Conservation (phyloP, 2,329 filamentous ascomycete species). For the Davidsoniella eucalypti region DNA sequence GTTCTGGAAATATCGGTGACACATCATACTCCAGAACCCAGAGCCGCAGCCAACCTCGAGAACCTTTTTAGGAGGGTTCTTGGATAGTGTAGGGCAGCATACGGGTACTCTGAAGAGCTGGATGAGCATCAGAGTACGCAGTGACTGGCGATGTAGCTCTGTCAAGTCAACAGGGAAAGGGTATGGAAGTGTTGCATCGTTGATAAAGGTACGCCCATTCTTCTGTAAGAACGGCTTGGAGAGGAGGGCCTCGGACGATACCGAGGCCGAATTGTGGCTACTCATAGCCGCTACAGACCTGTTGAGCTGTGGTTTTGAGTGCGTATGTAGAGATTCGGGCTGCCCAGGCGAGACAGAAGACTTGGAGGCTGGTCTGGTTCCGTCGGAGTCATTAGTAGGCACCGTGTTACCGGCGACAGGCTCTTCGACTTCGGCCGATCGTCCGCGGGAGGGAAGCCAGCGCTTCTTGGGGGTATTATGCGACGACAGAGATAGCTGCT, state of each 20-base stretch:
- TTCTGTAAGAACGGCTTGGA: constrained; percentile 47
- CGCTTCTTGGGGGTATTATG: constrained; percentile 8
- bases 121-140: constrained; percentile 67
- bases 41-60: constrained; percentile 79
- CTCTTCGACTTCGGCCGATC: neutral
- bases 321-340: too few species aligned
- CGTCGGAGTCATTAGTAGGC: too few species aligned
- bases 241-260: constrained; percentile 25
- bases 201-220: constrained; percentile 69
- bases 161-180: constrained; percentile 77
- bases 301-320: constrained; percentile 5
- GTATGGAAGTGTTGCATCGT: constrained; percentile 56
- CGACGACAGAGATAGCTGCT: neutral
- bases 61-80: constrained; percentile 56
- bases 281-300: constrained; percentile 20
- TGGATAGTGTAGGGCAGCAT: constrained; percentile 50
- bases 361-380: too few species aligned
- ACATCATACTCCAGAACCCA: constrained; percentile 80
- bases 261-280: constrained; percentile 21
- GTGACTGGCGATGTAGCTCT: constrained; percentile 73
- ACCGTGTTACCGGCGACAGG: too few species aligned
- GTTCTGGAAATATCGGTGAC: constrained; percentile 60
- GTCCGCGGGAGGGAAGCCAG: constrained; percentile 3
- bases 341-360: too few species aligned
- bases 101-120: constrained; percentile 68